These are phyloP conservation scores for Castanea mollissima DNA, from an alignment of 306 rosid species.

Conservation along the genomic window DNA sequence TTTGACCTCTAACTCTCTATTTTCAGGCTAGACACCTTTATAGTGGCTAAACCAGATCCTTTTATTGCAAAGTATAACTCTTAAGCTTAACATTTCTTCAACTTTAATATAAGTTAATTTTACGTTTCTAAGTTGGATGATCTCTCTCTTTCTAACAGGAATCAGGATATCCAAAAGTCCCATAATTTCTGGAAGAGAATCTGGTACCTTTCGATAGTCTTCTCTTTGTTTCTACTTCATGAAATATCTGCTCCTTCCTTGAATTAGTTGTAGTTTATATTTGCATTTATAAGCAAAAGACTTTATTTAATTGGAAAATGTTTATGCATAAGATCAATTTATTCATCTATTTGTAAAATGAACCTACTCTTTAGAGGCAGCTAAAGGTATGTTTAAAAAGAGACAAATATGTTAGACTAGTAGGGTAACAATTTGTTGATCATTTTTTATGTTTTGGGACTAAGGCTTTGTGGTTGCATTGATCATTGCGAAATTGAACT, in stretches of 20 bases:
- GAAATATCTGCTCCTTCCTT: constrained; percentile 1
- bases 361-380: no score
- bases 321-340: not conserved
- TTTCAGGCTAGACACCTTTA: constrained; percentile 37
- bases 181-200: constrained; percentile 29
- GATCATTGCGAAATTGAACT: not conserved
- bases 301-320: not conserved
- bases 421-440: no score
- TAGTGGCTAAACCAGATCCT: constrained; percentile 40
- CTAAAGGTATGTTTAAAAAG: no score
- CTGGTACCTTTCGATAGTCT: constrained; percentile 20
- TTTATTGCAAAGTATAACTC: constrained; percentile 37
- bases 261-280: not conserved
- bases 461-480: no score
- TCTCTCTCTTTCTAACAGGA: constrained; percentile 23
- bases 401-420: no score
- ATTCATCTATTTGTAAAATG: not conserved
- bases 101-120: not conserved
- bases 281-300: not conserved
- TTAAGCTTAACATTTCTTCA: not conserved
- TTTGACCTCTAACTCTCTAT: not conserved
- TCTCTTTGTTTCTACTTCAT: constrained; percentile 8
- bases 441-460: no score
- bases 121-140: not conserved
- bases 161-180: constrained; percentile 17